A percentile compares a stretch with the other conserved stretches of the same genome.
phyloP scores from a whole-genome alignment of 2,329 filamentous ascomycete genomes.

The Calonectria henricotiae region DNA sequence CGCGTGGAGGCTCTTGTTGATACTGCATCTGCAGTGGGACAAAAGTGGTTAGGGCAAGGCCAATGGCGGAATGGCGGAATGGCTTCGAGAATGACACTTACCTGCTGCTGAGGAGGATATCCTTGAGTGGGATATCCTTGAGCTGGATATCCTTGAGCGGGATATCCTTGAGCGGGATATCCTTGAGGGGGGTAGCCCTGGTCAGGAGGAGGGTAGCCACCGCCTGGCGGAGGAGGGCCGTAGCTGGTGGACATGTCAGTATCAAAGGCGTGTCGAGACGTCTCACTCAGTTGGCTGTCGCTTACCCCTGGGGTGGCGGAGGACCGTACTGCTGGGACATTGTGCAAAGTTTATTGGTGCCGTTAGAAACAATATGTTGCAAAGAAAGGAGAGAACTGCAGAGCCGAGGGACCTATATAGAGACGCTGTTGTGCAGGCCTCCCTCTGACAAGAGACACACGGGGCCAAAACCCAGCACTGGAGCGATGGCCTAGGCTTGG shows the following conservation, averaged over 20 bases:
- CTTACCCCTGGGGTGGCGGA: conserved; percentile 37
- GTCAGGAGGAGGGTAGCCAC: conserved; percentile 51
- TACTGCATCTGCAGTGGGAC: conserved; percentile 55
- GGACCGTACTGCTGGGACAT: conserved; percentile 39
- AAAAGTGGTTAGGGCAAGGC: neutral
- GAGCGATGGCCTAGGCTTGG: conserved; percentile 34
- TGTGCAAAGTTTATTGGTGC: conserved; percentile 9
- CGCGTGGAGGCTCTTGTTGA: conserved; percentile 52
- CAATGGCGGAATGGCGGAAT: conserved; percentile 2
- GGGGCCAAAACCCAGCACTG: conserved; percentile 13
- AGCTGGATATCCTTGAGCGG: conserved; percentile 42
- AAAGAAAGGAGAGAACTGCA: neutral
- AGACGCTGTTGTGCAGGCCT: neutral
- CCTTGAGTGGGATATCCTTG: conserved; percentile 45
- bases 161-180: conserved; percentile 42
- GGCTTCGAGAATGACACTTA: conserved; percentile 35
- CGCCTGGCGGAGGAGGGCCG: conserved; percentile 46
- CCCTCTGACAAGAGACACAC: conserved; percentile 7
- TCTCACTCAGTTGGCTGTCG: neutral
- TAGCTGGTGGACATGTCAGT: neutral
- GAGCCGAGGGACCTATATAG: conserved; percentile 31
- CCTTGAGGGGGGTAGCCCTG: conserved; percentile 48
- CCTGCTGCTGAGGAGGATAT: conserved; percentile 48
- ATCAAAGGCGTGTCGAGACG: neutral
- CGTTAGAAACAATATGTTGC: neutral